phyloP scores from a whole-genome alignment of 768 basidiomycete species.

The Auricularia cornea region DNA sequence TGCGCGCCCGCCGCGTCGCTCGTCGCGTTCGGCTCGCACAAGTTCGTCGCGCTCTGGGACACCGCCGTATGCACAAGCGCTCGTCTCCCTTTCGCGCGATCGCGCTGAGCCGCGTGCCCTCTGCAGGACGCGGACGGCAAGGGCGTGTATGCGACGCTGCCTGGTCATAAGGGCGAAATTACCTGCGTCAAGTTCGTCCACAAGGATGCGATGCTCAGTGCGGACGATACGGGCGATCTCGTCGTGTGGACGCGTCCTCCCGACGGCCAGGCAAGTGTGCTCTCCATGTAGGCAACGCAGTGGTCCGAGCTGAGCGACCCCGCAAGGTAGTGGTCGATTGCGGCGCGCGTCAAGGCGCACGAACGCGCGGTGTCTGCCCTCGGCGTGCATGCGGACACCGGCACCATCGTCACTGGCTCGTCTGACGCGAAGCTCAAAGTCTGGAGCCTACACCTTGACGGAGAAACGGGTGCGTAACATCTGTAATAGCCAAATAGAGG shows the following conservation, averaged over 20 bases:
- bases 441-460: constrained; percentile 42
- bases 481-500: neutral
- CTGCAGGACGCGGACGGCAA: constrained; percentile 40
- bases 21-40: constrained; percentile 51
- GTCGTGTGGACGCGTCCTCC: constrained; percentile 44
- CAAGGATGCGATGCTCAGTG: constrained; percentile 48
- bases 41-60: constrained; percentile 53
- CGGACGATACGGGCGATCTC: constrained; percentile 67
- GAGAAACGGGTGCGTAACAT: constrained; percentile 13
- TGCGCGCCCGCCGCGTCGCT: constrained; percentile 24
- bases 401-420: constrained; percentile 61
- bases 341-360: constrained; percentile 49
- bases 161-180: constrained; percentile 64
- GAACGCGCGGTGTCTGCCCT: constrained; percentile 61
- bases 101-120: constrained; percentile 1
- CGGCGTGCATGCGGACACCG: constrained; percentile 29
- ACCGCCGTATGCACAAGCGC: constrained; percentile 32
- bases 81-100: neutral
- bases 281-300: constrained; percentile 6
- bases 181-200: constrained; percentile 68
- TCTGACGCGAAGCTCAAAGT: constrained; percentile 76
- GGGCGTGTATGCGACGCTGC: constrained; percentile 61
- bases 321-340: constrained; percentile 46
- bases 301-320: too few species aligned
- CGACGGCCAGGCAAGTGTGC: neutral